A percentile compares a stretch with the other conserved stretches of the same genome.
phyloP scores from a whole-genome alignment of 31 red algal species.

The Asparagopsis taxiformis region DNA sequence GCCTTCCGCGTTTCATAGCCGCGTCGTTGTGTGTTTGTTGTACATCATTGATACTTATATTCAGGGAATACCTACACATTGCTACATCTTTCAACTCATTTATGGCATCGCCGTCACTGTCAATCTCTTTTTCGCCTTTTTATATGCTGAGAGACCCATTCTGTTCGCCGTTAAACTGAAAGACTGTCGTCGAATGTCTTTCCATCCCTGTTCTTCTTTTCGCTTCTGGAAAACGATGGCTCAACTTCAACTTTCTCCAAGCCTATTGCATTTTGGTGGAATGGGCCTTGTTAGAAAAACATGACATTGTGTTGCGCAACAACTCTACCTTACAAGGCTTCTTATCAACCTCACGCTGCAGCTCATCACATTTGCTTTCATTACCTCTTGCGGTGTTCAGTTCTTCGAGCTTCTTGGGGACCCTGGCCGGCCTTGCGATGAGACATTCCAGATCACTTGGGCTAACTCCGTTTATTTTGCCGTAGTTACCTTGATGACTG shows the following conservation, averaged over 20 bases:
- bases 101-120: conserved; percentile 53
- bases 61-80: too few species aligned
- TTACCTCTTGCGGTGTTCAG: conserved; percentile 63
- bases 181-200: conserved; percentile 63
- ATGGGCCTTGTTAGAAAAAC: conserved; percentile 61
- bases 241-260: conserved; percentile 89
- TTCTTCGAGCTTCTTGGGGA: conserved; percentile 80
- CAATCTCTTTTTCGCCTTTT: conserved; percentile 51
- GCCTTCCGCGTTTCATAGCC: conserved; percentile 47
- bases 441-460: conserved; percentile 73
- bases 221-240: conserved; percentile 44
- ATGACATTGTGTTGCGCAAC: conserved; percentile 65
- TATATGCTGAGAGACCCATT: conserved; percentile 60
- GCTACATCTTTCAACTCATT: too few species aligned
- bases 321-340: conserved; percentile 56
- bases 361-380: conserved; percentile 78
- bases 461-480: conserved; percentile 89
- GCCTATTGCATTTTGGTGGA: conserved; percentile 73
- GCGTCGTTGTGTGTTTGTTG: conserved; percentile 54
- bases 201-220: conserved; percentile 70
- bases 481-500: conserved; percentile 86
- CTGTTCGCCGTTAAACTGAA: conserved; percentile 65
- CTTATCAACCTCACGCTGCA: conserved; percentile 62
- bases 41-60: too few species aligned
- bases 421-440: conserved; percentile 41